These are phyloP conservation scores for Planoprotostelium fungivorum DNA, from an alignment of 78 protist species.

Conservation along the genomic window DNA sequence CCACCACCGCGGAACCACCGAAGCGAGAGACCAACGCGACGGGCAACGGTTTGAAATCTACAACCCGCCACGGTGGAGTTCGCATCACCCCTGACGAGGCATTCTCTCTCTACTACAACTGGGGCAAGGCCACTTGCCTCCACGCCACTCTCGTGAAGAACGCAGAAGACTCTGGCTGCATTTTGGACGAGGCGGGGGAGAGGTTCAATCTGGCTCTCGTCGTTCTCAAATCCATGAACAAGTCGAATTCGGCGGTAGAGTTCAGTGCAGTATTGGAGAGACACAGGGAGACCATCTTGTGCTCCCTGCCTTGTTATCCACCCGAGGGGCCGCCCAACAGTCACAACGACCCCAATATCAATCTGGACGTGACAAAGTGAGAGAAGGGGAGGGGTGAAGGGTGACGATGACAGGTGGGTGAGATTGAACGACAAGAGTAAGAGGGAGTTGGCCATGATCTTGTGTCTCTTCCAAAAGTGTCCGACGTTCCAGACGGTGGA, in stretches of 20 bases:
- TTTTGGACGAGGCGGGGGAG: background rate
- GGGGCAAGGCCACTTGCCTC: background rate
- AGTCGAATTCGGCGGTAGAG: background rate
- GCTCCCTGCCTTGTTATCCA: background rate
- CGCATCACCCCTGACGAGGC: background rate
- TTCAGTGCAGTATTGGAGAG: background rate
- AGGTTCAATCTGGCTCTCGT: background rate
- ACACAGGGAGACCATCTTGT: background rate
- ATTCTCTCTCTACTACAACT: background rate
- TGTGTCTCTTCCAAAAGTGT: background rate
- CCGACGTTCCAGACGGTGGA: background rate
- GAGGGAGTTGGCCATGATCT: background rate
- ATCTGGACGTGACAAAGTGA: background rate
- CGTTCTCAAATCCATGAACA: background rate
- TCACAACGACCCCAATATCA: background rate
- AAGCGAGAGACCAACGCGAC: too few species aligned
- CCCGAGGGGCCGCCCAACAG: background rate
- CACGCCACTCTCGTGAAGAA: background rate
- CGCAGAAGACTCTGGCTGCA: background rate
- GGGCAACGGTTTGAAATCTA: too few species aligned
- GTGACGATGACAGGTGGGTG: background rate
- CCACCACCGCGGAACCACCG: too few species aligned
- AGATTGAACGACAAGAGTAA: background rate
- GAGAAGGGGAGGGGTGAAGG: background rate
- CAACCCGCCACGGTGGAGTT: too few species aligned